phyloP scores from a whole-genome alignment of 1,139 yeast genomes.

The Schizosaccharomyces versatilis region DNA sequence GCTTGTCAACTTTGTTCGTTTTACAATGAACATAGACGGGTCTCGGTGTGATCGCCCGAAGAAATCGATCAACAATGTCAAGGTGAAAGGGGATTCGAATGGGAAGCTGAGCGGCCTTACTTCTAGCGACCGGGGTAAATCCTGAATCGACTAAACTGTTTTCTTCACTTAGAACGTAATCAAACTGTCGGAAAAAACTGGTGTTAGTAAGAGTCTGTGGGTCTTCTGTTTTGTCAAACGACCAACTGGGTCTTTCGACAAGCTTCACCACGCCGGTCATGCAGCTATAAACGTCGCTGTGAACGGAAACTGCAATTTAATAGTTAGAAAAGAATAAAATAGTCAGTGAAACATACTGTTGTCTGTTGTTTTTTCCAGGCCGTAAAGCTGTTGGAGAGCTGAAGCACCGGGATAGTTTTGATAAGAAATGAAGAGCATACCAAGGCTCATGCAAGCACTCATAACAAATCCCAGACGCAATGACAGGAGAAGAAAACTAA shows the following conservation, averaged over 20 bases:
- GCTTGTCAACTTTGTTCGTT: no score
- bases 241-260: background rate
- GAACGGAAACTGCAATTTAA: background rate
- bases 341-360: no score
- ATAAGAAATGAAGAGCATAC: background rate
- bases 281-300: background rate
- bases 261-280: background rate
- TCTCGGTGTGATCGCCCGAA: no score
- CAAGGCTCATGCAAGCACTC: background rate
- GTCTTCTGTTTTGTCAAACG: background rate
- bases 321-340: background rate
- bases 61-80: no score
- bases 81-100: no score
- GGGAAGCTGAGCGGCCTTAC: no score
- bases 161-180: background rate
- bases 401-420: background rate
- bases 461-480: background rate
- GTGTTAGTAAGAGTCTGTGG: background rate
- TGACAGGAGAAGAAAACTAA: no score
- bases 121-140: no score
- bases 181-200: background rate
- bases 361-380: background rate
- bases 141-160: background rate
- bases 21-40: no score
- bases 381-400: background rate